phyloP scores from a whole-genome alignment of 2,329 filamentous ascomycete species.

The Fusarium graminum region DNA sequence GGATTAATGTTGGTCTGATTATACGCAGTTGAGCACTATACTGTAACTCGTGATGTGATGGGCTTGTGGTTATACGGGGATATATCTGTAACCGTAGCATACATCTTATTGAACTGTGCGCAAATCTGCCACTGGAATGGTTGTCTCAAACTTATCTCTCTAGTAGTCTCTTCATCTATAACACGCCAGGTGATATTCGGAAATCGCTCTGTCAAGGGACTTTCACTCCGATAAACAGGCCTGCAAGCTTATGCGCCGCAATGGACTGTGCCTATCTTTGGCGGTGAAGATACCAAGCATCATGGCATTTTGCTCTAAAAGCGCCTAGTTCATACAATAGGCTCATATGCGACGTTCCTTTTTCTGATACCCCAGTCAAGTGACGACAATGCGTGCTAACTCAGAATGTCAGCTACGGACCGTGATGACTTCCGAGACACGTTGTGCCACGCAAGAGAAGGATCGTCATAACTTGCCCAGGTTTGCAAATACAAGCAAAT shows the following conservation, averaged over 20 bases:
- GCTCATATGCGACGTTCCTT: constrained; percentile 41
- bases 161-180: neutral
- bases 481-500: constrained; percentile 3
- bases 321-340: constrained; percentile 10
- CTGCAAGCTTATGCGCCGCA: constrained; percentile 11
- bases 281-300: constrained; percentile 42
- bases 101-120: constrained; percentile 1
- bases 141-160: neutral
- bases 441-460: constrained; percentile 5
- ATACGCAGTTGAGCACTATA: neutral
- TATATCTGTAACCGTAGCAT: neutral
- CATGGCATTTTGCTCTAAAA: constrained; percentile 17
- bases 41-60: neutral
- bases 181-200: neutral
- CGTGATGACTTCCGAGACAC: constrained; percentile 25
- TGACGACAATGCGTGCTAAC: constrained; percentile 5
- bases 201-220: constrained; percentile 15
- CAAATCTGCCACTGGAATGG: neutral
- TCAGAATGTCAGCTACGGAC: neutral
- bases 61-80: neutral
- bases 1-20: neutral
- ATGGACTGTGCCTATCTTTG: constrained; percentile 31
- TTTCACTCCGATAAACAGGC: constrained; percentile 1
- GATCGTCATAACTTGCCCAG: constrained; percentile 14
- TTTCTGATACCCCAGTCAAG: constrained; percentile 22